These are phyloP conservation scores for Rhynchosporium secalis DNA, from an alignment of 2,329 filamentous ascomycete species.

Conservation along the genomic window DNA sequence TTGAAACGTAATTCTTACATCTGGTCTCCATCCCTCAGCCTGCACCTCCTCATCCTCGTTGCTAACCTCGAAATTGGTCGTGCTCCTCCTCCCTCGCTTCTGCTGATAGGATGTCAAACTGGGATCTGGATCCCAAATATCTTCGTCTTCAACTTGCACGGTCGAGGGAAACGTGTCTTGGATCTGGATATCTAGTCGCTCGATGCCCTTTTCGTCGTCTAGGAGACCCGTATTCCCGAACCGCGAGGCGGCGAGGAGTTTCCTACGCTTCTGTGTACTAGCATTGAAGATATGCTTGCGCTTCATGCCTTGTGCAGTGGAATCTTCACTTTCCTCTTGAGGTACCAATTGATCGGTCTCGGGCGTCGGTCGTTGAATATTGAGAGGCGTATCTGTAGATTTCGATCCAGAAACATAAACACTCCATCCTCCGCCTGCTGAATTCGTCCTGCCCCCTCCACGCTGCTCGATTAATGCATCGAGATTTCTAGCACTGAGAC, in stretches of 20 bases:
- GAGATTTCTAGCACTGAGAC: constrained; percentile 70
- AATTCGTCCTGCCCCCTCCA: constrained; percentile 69
- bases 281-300: constrained; percentile 38
- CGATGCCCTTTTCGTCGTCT: constrained; percentile 60
- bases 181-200: constrained; percentile 60
- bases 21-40: constrained; percentile 52
- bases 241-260: constrained; percentile 62
- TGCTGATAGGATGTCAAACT: constrained; percentile 29
- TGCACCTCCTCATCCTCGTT: constrained; percentile 39
- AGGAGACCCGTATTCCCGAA: constrained; percentile 64
- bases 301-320: constrained; percentile 32
- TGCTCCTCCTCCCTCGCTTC: constrained; percentile 36
- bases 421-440: constrained; percentile 75
- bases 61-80: constrained; percentile 26
- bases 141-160: constrained; percentile 26
- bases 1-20: constrained; percentile 66
- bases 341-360: constrained; percentile 43
- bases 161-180: constrained; percentile 55
- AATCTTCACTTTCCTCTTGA: constrained; percentile 37
- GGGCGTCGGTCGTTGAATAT: constrained; percentile 44
- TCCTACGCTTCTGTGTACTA: constrained; percentile 56
- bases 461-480: constrained; percentile 67
- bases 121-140: constrained; percentile 20
- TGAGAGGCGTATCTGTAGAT: constrained; percentile 49
- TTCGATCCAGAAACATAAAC: constrained; percentile 66